phyloP scores from a whole-genome alignment of 2,329 filamentous ascomycete genomes.

The Cercospora berteroae region DNA sequence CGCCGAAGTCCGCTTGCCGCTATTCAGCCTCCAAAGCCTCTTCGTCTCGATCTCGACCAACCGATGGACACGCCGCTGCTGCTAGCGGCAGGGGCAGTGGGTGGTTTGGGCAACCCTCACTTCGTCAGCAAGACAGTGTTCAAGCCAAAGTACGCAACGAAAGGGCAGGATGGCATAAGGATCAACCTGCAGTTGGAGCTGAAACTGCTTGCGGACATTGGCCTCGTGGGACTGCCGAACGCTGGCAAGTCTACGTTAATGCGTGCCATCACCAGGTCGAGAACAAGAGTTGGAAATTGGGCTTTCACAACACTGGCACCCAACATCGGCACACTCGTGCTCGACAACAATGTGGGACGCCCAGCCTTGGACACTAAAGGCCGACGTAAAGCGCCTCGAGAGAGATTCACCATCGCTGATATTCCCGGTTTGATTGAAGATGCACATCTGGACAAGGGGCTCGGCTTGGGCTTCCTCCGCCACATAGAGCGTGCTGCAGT shows the following conservation, averaged over 20 bases:
- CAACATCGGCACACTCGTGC: conserved; percentile 91
- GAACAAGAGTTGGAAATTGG: conserved; percentile 88
- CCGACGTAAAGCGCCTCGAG: conserved; percentile 58
- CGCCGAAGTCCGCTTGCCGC: conserved; percentile 59
- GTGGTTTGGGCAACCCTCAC: conserved; percentile 89
- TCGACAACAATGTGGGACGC: conserved; percentile 80
- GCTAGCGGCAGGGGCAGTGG: conserved; percentile 81
- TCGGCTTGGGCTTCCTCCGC: conserved; percentile 86
- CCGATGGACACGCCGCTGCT: conserved; percentile 82
- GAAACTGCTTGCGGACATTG: conserved; percentile 92
- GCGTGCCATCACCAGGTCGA: conserved; percentile 80
- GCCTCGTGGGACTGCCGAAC: conserved; percentile 90
- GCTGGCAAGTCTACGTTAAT: conserved; percentile 93
- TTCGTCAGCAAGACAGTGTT: conserved; percentile 75
- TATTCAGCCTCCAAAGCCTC: conserved; percentile 68
- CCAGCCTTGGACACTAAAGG: conserved; percentile 54
- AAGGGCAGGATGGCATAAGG: conserved; percentile 74
- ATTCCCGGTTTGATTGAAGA: conserved; percentile 92
- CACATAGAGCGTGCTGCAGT: conserved; percentile 93
- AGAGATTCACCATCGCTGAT: conserved; percentile 88
- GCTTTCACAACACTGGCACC: conserved; percentile 94
- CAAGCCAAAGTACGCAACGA: conserved; percentile 83
- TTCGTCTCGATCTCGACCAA: conserved; percentile 58
- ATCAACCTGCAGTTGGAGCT: conserved; percentile 84
- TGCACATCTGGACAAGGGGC: conserved; percentile 85